phyloP scores from a whole-genome alignment of 2,329 filamentous ascomycete species.

The Alternaria brassicicola region DNA sequence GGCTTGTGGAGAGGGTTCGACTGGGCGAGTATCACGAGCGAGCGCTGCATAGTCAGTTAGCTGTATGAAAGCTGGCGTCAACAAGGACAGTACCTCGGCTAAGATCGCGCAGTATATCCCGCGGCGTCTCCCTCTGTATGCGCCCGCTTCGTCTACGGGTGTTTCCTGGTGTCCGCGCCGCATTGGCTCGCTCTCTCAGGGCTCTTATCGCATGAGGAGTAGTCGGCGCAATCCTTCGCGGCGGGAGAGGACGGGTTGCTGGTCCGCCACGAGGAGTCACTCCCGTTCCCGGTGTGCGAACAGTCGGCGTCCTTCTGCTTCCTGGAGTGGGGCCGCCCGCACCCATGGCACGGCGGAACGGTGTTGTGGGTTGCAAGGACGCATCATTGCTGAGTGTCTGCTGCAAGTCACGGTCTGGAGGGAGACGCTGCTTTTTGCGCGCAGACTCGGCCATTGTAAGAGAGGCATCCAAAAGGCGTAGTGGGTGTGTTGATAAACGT shows the following conservation, averaged over 20 bases:
- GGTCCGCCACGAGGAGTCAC: slow-evolving; percentile 44
- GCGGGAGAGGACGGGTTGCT: slow-evolving; percentile 41
- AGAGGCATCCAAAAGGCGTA: slow-evolving; percentile 11
- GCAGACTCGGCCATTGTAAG: slow-evolving; percentile 46
- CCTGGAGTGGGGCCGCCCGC: slow-evolving; percentile 42
- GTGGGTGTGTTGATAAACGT: slow-evolving; percentile 29
- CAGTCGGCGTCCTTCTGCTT: slow-evolving; percentile 39
- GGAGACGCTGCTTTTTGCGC: slow-evolving; percentile 44
- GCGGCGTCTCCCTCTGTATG: slow-evolving; percentile 60
- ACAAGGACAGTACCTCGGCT: slow-evolving; percentile 53
- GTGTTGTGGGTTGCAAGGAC: slow-evolving; percentile 37
- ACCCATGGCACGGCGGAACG: slow-evolving; percentile 44
- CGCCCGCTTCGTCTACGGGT: slow-evolving; percentile 56
- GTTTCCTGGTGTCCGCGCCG: slow-evolving; percentile 58
- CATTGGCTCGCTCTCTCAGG: slow-evolving; percentile 58
- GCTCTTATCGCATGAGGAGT: slow-evolving; percentile 63
- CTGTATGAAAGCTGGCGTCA: not conserved
- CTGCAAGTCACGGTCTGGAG: slow-evolving; percentile 37
- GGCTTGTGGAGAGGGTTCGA: slow-evolving; percentile 55
- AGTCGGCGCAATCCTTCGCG: slow-evolving; percentile 53
- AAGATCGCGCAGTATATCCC: slow-evolving; percentile 60
- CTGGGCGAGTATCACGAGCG: slow-evolving; percentile 55
- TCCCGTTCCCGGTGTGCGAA: slow-evolving; percentile 45
- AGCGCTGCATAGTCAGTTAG: slow-evolving; percentile 48
- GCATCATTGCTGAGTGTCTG: slow-evolving; percentile 31